Conservation (phyloP, 2,329 filamentous ascomycete genomes). For the Pyricularia pennisetigena region DNA sequence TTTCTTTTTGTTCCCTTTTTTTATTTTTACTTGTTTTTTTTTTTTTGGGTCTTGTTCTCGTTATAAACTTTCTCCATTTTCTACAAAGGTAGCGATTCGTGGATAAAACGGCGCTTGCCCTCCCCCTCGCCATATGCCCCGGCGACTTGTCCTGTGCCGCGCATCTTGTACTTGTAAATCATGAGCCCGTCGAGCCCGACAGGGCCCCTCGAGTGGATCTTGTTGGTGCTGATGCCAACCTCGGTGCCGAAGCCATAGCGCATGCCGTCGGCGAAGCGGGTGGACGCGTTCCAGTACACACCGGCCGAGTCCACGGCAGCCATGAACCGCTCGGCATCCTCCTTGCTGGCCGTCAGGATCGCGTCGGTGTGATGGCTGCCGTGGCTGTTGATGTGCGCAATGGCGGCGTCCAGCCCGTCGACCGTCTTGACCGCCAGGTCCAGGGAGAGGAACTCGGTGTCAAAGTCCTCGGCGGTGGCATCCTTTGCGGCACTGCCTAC, state of each 20-base stretch:
- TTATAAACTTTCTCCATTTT: conserved; percentile 3
- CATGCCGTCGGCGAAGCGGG: conserved; percentile 92
- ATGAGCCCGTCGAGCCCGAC: conserved; percentile 91
- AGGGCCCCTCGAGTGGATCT: conserved; percentile 89
- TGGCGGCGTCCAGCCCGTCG: conserved; percentile 55
- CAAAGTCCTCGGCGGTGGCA: conserved; percentile 61
- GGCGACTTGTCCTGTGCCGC: conserved; percentile 75
- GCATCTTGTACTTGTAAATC: conserved; percentile 93
- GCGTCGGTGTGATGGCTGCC: conserved; percentile 90
- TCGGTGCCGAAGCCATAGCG: conserved; percentile 96
- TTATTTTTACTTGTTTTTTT: not conserved
- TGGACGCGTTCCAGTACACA: conserved; percentile 95
- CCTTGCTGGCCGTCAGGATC: conserved; percentile 64
- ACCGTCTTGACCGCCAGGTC: conserved; percentile 78
- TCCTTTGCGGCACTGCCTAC: conserved; percentile 27
- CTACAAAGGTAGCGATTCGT: conserved; percentile 41
- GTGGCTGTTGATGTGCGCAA: conserved; percentile 84
- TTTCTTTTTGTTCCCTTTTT: not conserved
- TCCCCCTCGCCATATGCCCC: conserved; percentile 60
- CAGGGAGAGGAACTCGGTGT: conserved; percentile 83
- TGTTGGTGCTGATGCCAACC: conserved; percentile 97
- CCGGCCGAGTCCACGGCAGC: conserved; percentile 77
- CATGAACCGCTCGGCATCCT: conserved; percentile 73
- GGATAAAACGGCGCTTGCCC: conserved; percentile 48
- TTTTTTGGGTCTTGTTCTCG: not conserved